Evolutionary conservation across 2,329 filamentous ascomycete species (phyloP).

Genomic region (Phaeoacremonium minimum): DNA sequence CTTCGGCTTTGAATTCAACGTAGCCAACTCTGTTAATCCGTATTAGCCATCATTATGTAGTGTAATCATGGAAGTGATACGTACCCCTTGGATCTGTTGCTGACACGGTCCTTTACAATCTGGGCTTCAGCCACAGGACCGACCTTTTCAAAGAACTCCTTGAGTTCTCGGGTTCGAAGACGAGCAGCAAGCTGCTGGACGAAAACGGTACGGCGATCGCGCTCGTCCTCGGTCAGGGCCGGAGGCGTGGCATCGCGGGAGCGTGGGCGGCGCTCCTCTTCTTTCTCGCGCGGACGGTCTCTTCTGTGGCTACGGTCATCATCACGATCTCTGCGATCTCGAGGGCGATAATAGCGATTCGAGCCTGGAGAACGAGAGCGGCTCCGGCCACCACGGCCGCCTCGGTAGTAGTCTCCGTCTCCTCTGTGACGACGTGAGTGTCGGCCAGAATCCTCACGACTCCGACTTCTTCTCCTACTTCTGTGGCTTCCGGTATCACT

Average conservation of each 20-base stretch:
- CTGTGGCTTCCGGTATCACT: conserved; percentile 78
- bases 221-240: conserved; percentile 81
- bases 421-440: conserved; percentile 68
- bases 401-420: conserved; percentile 69
- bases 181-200: conserved; percentile 97
- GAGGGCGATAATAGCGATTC: conserved; percentile 53
- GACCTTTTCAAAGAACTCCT: conserved; percentile 92
- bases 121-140: conserved; percentile 95
- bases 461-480: conserved; percentile 77
- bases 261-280: conserved; percentile 45
- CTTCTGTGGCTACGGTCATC: conserved; percentile 24
- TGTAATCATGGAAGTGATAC: conserved; percentile 22
- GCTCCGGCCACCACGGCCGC: conserved; percentile 58
- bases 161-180: conserved; percentile 85
- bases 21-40: conserved; percentile 86
- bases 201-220: conserved; percentile 94
- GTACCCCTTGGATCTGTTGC: conserved; percentile 94
- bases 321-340: conserved; percentile 41
- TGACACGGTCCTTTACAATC: conserved; percentile 97
- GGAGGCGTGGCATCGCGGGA: conserved; percentile 56
- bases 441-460: conserved; percentile 71
- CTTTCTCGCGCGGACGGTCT: conserved; percentile 43
- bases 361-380: conserved; percentile 67
- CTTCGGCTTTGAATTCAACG: conserved; percentile 97
- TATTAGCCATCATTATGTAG: too few species aligned